phyloP scores from a whole-genome alignment of 805 yeast genomes.

The Nakazawaea populi region DNA sequence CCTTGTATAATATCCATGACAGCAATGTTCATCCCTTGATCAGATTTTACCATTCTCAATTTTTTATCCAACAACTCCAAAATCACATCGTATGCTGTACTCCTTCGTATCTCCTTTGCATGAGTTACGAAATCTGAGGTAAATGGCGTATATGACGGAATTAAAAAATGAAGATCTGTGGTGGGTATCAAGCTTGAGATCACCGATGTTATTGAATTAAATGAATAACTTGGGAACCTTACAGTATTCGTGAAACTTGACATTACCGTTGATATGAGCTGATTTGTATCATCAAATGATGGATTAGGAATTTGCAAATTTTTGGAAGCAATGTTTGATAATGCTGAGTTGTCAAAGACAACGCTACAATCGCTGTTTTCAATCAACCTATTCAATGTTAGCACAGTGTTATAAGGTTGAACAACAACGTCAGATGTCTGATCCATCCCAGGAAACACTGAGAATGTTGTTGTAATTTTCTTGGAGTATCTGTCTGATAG shows the following conservation, averaged over 20 bases:
- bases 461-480: constrained; percentile 77
- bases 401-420: constrained; percentile 88
- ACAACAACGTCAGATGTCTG: constrained; percentile 95
- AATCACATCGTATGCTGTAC: constrained; percentile 81
- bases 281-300: constrained; percentile 76
- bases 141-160: constrained; percentile 74
- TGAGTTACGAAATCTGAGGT: constrained; percentile 59
- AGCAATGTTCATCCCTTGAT: constrained; percentile 55
- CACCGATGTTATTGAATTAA: constrained; percentile 77
- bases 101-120: constrained; percentile 55
- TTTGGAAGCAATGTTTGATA: constrained; percentile 63
- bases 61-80: constrained; percentile 77
- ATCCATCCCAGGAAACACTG: constrained; percentile 70
- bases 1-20: constrained; percentile 68
- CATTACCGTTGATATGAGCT: constrained; percentile 77
- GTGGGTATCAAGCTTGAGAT: constrained; percentile 80
- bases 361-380: constrained; percentile 82
- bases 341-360: constrained; percentile 88
- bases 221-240: constrained; percentile 88
- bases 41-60: constrained; percentile 59
- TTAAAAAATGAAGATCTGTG: constrained; percentile 72
- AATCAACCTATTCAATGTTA: constrained; percentile 75
- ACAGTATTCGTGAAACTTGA: constrained; percentile 82
- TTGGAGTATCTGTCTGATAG: constrained; percentile 78
- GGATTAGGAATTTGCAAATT: constrained; percentile 52